Evolutionary conservation across 768 basidiomycete species (phyloP), one percentile per base, ranked within the genome.

Genomic region (Hypsizygus marmoreus): DNA sequence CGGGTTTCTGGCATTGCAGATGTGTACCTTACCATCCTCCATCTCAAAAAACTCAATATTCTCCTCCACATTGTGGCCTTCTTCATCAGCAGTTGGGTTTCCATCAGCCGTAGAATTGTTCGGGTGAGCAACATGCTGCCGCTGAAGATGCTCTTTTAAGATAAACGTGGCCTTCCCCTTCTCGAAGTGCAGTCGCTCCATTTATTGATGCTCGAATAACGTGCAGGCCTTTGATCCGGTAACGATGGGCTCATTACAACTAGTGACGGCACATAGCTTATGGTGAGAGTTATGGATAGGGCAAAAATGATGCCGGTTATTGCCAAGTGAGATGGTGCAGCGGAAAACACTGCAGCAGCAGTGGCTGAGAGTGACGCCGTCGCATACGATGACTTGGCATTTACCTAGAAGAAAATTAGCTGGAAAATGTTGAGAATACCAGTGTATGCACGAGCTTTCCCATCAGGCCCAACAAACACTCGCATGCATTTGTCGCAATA

Each of bases 321-420:
- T 45, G 3, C 8, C 14, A 4, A 66, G 47, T 13, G 54, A 51
- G 3, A 32, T 39, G 2, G 53, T 35, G 48, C 68, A 69, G 30
- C 66, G 51, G 30, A 64, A 62, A 2, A 59, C 54, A 12, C 38
- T 49, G 43, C 68, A 71, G 30, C 62, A 61, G 0, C 61, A 61
- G 39, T 58, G 61, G 6, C 67, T 68, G 38, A 71, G 55, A 8
- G 58, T 58, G 19, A 69, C 53, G 4, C 67, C 64, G 57, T 70
- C 66, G n/a, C n/a, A n/a, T n/a, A 56, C 40, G 22, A 56, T 44
- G 24, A 46, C 28, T 17, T 47, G 51, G 6, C 34, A 36, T 35
- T 53, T 46, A 2, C 30, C 53, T 51, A 36, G 34, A 39, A 9
- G 29, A 29, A 31, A 12, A 22, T 33, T n/a, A 38, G 37, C 23